Base-by-base conservation (phyloP, 2,329 filamentous ascomycete genomes). In the Ceratocystis harringtonii region DNA sequence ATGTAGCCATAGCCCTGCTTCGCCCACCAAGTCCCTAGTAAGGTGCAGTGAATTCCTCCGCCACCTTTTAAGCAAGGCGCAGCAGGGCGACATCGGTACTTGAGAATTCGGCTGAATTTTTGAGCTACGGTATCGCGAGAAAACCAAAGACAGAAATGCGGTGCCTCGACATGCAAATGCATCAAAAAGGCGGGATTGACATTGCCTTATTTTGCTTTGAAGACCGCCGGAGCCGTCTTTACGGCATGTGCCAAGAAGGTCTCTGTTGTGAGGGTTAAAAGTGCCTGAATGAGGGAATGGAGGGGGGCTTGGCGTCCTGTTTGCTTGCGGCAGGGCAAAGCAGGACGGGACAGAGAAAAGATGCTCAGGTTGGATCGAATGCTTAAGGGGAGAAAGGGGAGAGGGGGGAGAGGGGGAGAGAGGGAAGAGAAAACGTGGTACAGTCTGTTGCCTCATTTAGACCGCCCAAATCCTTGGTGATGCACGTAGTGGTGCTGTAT, bases 171-270 rank as follows among this genome's bases (percentile, higher is more conserved):
- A 15, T 41, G 36, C 36, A 36, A 10, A 10, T 36, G 36, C 10
- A 41, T 41, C 10, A 10, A 41, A 12, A 41, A 41, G 10, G 36
- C 36, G 36, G 10, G 10, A 10, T 3, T 5, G 12, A 10, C 36
- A 1, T 41, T 15, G 36, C 36, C 36, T 41, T 15, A 1, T 41
- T 52, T 8, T 52, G 22, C 69, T 70, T 69, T 69, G 68, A 69
- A 68, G 68, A 22, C 22, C 22, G n/a, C 48, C 22, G n/a, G 48
- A 25, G n/a, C 7, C n/a, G 48, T n/a, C 3, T n/a, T n/a, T 8
- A 15, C 30, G 55, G 30, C 10, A 58, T 58, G 55, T 58, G 55
- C 55, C 55, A 32, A 58, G 55, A 58, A 19, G 48, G 48, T 22
- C 48, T 52, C 5, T 25, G 36, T 7, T n/a, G 45, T 7, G 19